These are phyloP conservation scores for Corynespora cassiicola DNA, from an alignment of 2,329 filamentous ascomycete species.

Conservation along the genomic window DNA sequence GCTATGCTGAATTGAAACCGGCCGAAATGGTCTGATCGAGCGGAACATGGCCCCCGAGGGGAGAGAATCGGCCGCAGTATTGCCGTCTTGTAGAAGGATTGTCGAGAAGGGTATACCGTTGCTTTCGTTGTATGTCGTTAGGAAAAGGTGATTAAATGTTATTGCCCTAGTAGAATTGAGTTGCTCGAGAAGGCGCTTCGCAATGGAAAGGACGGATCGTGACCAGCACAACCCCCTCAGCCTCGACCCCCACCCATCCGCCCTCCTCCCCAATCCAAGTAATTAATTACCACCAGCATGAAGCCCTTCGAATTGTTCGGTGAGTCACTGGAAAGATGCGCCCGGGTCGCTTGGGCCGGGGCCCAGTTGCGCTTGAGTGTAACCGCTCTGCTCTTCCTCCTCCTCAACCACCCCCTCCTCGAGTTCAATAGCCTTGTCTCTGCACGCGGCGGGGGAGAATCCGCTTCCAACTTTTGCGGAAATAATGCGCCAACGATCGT, in stretches of 20 bases:
- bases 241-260: slow-evolving; percentile 6
- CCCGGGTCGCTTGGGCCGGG: slow-evolving; percentile 37
- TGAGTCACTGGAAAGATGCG: slow-evolving; percentile 43
- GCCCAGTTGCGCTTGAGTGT: slow-evolving; percentile 38
- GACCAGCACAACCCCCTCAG: slow-evolving; percentile 39
- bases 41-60: slow-evolving; percentile 9
- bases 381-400: slow-evolving; percentile 37
- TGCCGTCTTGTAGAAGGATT: slow-evolving; percentile 19
- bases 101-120: slow-evolving; percentile 36
- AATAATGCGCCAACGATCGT: slow-evolving; percentile 91
- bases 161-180: slow-evolving; percentile 19
- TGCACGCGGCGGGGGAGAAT: slow-evolving; percentile 86
- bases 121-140: slow-evolving; percentile 39
- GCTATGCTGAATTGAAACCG: slow-evolving; percentile 31
- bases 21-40: slow-evolving; percentile 8
- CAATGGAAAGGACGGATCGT: slow-evolving; percentile 20
- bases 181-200: slow-evolving; percentile 16
- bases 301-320: slow-evolving; percentile 38
- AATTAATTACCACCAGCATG: slow-evolving; percentile 31
- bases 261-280: slow-evolving; percentile 12
- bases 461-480: slow-evolving; percentile 89
- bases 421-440: slow-evolving; percentile 76
- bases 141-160: slow-evolving; percentile 37
- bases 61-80: slow-evolving; percentile 13
- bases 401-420: slow-evolving; percentile 35